A percentile compares a stretch with the other conserved stretches of the same genome.
phyloP scores from a whole-genome alignment of 2,329 filamentous ascomycete genomes.

The Fusarium sambucinum region DNA sequence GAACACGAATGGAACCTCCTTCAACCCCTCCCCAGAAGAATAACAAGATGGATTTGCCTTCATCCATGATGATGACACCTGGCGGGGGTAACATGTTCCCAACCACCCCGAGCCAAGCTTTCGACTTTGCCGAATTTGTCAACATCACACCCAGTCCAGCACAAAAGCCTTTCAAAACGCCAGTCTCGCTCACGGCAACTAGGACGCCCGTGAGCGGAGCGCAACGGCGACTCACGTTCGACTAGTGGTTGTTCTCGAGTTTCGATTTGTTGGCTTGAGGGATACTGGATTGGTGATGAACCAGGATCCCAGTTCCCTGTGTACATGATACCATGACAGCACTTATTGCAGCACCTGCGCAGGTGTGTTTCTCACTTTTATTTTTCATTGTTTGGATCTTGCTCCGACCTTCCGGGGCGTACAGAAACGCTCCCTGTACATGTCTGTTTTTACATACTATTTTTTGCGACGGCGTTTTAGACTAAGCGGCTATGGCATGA shows the following conservation, averaged over 20 bases:
- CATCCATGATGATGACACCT: constrained; percentile 90
- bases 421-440: constrained; percentile 33
- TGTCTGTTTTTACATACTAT: constrained; percentile 31
- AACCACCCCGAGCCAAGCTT: constrained; percentile 82
- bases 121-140: constrained; percentile 97
- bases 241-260: constrained; percentile 64
- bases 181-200: constrained; percentile 64
- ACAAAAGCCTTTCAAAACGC: constrained; percentile 89
- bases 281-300: constrained; percentile 15
- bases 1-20: constrained; percentile 71
- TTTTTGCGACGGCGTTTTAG: constrained; percentile 47
- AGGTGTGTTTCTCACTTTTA: constrained; percentile 23
- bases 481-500: constrained; percentile 41
- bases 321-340: constrained; percentile 55
- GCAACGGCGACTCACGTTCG: constrained; percentile 85
- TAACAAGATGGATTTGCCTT: constrained; percentile 76
- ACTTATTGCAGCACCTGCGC: constrained; percentile 47
- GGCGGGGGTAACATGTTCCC: constrained; percentile 76
- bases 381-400: constrained; percentile 29
- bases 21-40: constrained; percentile 81
- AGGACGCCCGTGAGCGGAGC: constrained; percentile 74
- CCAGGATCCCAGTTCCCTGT: constrained; percentile 39
- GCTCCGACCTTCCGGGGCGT: constrained; percentile 31
- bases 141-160: constrained; percentile 97
- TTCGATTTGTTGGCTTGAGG: constrained; percentile 28